These are phyloP conservation scores for Colletotrichum tamarilloi DNA, from an alignment of 2,329 filamentous ascomycete genomes.

Conservation along the genomic window DNA sequence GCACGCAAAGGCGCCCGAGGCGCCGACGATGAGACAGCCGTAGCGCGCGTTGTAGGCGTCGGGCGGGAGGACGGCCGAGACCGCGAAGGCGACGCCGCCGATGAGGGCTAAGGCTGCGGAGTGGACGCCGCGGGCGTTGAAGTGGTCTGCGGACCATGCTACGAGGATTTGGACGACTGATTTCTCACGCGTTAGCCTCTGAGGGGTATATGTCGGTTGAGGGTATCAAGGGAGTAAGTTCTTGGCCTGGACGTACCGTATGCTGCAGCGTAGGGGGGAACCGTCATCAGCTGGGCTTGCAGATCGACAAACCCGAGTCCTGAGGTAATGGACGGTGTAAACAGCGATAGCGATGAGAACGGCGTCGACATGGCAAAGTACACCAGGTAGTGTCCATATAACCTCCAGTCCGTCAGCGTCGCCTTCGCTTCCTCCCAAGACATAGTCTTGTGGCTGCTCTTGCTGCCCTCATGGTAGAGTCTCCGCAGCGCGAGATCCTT, in stretches of 20 bases:
- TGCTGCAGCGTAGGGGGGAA: conserved; percentile 72
- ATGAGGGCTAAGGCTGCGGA: conserved; percentile 48
- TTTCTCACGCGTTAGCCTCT: neutral
- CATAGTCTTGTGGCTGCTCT: conserved; percentile 70
- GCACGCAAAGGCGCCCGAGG: conserved; percentile 74
- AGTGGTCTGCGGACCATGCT: conserved; percentile 72
- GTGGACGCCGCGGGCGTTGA: conserved; percentile 63
- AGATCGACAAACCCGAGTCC: conserved; percentile 63
- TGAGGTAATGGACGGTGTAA: conserved; percentile 69
- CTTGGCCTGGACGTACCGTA: conserved; percentile 53
- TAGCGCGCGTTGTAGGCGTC: conserved; percentile 71
- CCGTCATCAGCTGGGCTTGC: conserved; percentile 73
- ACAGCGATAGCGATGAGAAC: conserved; percentile 70
- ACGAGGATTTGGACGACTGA: conserved; percentile 52
- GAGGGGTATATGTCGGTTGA: too few relatives aligned
- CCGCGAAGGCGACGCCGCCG: conserved; percentile 50
- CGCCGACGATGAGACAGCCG: conserved; percentile 75
- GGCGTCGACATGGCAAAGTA: conserved; percentile 60
- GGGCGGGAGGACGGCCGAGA: conserved; percentile 51
- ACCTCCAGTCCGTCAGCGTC: conserved; percentile 72
- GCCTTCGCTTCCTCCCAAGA: conserved; percentile 76
- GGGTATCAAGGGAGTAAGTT: too few relatives aligned
- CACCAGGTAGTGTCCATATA: conserved; percentile 74
- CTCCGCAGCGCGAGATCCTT: conserved; percentile 62
- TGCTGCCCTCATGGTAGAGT: conserved; percentile 58